Percentiles rank a stretch among this genome's conserved stretches.
phyloP scores from a whole-genome alignment of 2,329 filamentous ascomycete genomes.

The Aureobasidium sp. region DNA sequence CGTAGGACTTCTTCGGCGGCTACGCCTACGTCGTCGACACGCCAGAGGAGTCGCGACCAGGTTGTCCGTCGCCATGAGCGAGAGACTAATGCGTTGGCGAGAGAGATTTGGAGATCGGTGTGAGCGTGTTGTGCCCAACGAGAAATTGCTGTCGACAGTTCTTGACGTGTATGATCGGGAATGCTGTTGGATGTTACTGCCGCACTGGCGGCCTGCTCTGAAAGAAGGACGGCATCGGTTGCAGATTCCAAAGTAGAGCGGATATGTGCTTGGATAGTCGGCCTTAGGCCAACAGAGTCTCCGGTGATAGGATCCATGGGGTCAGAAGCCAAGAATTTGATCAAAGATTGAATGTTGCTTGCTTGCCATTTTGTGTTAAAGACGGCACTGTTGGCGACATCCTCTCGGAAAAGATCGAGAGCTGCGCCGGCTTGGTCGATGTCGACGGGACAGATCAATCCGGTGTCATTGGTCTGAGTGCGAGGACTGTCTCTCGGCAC shows the following conservation, averaged over 20 bases:
- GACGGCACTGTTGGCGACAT: constrained; percentile 28
- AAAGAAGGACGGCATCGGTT: constrained; percentile 41
- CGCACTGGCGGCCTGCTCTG: constrained; percentile 39
- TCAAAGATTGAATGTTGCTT: constrained; percentile 26
- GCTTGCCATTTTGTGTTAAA: constrained; percentile 32
- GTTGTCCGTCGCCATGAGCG: constrained; percentile 69
- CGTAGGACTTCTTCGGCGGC: constrained; percentile 72
- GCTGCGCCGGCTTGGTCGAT: constrained; percentile 55
- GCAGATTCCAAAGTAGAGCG: constrained; percentile 57
- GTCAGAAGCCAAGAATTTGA: constrained; percentile 23
- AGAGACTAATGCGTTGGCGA: constrained; percentile 72
- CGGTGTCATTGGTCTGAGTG: constrained; percentile 20
- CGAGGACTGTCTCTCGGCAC: constrained; percentile 32
- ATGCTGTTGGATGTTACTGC: constrained; percentile 31
- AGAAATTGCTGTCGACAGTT: constrained; percentile 55
- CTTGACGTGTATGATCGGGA: constrained; percentile 37
- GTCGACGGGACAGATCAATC: constrained; percentile 50
- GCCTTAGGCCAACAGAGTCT: constrained; percentile 46
- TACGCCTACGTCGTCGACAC: constrained; percentile 84
- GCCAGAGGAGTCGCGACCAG: constrained; percentile 96
- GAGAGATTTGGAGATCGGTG: constrained; percentile 70
- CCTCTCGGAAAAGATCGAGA: constrained; percentile 39
- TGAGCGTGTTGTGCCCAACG: constrained; percentile 76
- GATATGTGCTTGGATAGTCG: constrained; percentile 60
- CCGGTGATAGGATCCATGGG: constrained; percentile 9